phyloP scores from a whole-genome alignment of 192 early-diverging fungal species.

The Backusella macrospora region DNA sequence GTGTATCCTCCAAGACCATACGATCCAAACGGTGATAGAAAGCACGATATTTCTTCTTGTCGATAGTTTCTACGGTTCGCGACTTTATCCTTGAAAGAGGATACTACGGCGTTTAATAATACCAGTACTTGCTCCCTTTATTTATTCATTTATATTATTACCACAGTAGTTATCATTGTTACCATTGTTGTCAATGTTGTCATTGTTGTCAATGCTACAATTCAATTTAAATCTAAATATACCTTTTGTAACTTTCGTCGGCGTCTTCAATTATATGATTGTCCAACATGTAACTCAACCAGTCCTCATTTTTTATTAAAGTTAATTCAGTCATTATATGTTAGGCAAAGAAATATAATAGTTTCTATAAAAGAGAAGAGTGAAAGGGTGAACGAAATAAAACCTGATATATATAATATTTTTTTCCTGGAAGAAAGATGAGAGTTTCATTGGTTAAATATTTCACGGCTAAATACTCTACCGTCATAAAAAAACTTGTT shows the following conservation, averaged over 20 bases:
- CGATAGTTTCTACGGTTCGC: background rate
- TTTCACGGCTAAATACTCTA: too few relatives aligned
- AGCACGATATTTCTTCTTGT: slow-evolving; percentile 8
- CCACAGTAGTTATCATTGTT: background rate
- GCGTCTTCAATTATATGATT: slow-evolving; percentile 7
- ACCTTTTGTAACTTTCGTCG: background rate
- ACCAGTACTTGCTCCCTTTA: background rate
- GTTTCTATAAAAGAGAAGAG: too few relatives aligned
- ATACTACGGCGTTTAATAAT: background rate
- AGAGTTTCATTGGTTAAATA: too few relatives aligned
- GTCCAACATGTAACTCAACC: background rate
- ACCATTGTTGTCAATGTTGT: background rate
- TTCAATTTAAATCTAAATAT: background rate
- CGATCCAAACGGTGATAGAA: slow-evolving; percentile 34
- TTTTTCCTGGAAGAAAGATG: too few relatives aligned
- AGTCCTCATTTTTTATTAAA: background rate
- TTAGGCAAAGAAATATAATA: background rate
- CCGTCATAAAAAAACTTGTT: too few relatives aligned
- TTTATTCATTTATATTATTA: background rate
- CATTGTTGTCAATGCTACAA: background rate
- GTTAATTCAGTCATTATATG: background rate
- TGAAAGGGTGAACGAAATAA: too few relatives aligned
- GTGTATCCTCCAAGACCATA: slow-evolving; percentile 27
- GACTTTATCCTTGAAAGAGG: background rate
- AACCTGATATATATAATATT: too few relatives aligned